A percentile compares a stretch with the other conserved stretches of the same genome.
phyloP scores from a whole-genome alignment of 192 early-diverging fungal genomes.

The Entrophospora sp. region DNA sequence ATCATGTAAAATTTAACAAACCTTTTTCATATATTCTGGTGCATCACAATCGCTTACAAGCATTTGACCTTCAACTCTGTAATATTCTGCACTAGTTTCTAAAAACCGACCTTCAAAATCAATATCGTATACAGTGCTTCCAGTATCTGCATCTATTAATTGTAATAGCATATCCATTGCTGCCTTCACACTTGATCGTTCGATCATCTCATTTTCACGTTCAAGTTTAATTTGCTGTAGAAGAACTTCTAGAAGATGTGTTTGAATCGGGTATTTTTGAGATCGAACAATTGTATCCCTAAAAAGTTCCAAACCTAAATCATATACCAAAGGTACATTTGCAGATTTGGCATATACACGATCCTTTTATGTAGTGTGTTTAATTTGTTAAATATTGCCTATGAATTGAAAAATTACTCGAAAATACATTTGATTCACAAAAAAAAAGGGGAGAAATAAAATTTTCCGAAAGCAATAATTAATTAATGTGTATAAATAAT shows the following conservation, averaged over 20 bases:
- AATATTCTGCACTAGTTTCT: constrained; percentile 63
- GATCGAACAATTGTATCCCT: constrained; percentile 67
- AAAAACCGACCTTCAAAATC: constrained; percentile 74
- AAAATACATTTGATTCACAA: too few species aligned
- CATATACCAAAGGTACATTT: constrained; percentile 57
- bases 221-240: constrained; percentile 74
- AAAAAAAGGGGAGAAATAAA: too few species aligned
- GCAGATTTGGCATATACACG: constrained; percentile 49
- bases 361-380: constrained; percentile 31
- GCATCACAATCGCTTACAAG: constrained; percentile 52
- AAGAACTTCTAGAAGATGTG: constrained; percentile 52
- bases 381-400: background rate
- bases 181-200: constrained; percentile 62
- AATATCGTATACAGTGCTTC: constrained; percentile 60
- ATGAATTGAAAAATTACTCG: background rate
- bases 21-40: constrained; percentile 62
- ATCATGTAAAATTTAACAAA: constrained; percentile 17
- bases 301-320: constrained; percentile 82
- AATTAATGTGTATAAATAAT: constrained; percentile 25
- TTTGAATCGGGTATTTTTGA: constrained; percentile 42
- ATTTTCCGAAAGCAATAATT: too few species aligned
- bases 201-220: constrained; percentile 67
- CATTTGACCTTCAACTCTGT: constrained; percentile 49
- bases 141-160: constrained; percentile 42
- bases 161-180: constrained; percentile 67